Evolutionary conservation across 2,329 filamentous ascomycete genomes (phyloP).

Genomic region (Diaporthe vexans): DNA sequence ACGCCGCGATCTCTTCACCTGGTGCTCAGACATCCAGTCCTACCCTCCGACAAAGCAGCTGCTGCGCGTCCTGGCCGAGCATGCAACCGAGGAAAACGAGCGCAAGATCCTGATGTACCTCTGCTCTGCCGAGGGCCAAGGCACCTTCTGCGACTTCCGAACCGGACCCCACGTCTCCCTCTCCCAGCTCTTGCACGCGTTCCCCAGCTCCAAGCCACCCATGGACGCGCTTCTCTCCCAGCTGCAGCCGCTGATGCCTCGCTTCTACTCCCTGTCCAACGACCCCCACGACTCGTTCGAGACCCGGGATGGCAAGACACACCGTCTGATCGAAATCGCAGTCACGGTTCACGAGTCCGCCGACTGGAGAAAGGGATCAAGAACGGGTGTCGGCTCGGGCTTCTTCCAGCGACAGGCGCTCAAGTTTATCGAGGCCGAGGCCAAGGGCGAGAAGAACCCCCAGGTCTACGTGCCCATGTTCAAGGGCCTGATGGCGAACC

Average conservation of each 20-base stretch:
- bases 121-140: conserved; percentile 90
- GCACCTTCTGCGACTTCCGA: conserved; percentile 92
- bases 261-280: conserved; percentile 98
- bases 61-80: conserved; percentile 86
- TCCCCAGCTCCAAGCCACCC: conserved; percentile 91
- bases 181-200: conserved; percentile 88
- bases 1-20: conserved; percentile 90
- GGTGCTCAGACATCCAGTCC: conserved; percentile 95
- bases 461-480: conserved; percentile 94
- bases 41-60: conserved; percentile 91
- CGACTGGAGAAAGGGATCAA: conserved; percentile 80
- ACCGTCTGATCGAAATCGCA: conserved; percentile 93
- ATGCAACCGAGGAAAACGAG: conserved; percentile 84
- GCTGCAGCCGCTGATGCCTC: conserved; percentile 91
- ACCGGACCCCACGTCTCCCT: conserved; percentile 90
- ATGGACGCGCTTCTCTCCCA: conserved; percentile 84
- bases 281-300: conserved; percentile 86
- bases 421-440: conserved; percentile 77
- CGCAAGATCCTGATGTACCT: conserved; percentile 90
- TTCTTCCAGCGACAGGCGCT: conserved; percentile 91
- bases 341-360: conserved; percentile 91
- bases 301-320: conserved; percentile 76
- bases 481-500: conserved; percentile 97
- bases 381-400: conserved; percentile 91
- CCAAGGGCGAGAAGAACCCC: conserved; percentile 66